Evolutionary conservation across 1,284 basidiomycete species (phyloP), one percentile per base, ranked within the genome.

Genomic region (Coniferiporia weirii): DNA sequence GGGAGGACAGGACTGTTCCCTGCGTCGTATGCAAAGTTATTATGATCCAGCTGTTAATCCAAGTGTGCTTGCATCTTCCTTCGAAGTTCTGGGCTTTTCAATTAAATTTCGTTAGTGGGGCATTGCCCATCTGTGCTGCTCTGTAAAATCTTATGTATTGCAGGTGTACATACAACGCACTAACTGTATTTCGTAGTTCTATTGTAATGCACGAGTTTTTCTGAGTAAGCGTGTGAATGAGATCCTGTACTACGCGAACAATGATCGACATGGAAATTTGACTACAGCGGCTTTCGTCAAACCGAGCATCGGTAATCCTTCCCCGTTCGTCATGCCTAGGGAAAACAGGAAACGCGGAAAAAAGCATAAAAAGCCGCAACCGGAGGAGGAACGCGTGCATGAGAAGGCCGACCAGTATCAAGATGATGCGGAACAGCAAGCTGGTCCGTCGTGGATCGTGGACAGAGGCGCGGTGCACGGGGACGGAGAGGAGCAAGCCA

Each of bases 311-410:
- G 5, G 27, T 27, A 27, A 27, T 27, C 5, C 27, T 3, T 27
- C 5, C 27, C 27, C 27, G 27, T 27, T 27, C 5, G 27, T 17
- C 45, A 89, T 91, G 89, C 89, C 89, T 20, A 78, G 82, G 65
- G 89, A 91, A 70, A 77, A 85, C 68, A 75, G 89, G 60, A 90
- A 91, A 72, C 73, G 89, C 70, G 89, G 89, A 19, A 90, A 85
- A 73, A 87, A 83, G 68, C 78, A 85, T 66, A 90, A 84, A 71
- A 88, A 83, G 66, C 66, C 71, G 19, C 65, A 69, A 15, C 66
- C 73, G 10, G 71, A 74, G 54, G 69, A 71, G 4, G 59, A 64
- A 15, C 20, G 60, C 5, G 51, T 46, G n/a, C 35, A 54, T 8
- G 55, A 59, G 15, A 60, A 65, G 3, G 54, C 59, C 46, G 40